Evolutionary conservation across 345 rosid genomes (phyloP), one percentile per base, ranked within the genome.

Genomic region (Sonneratia caseolaris): DNA sequence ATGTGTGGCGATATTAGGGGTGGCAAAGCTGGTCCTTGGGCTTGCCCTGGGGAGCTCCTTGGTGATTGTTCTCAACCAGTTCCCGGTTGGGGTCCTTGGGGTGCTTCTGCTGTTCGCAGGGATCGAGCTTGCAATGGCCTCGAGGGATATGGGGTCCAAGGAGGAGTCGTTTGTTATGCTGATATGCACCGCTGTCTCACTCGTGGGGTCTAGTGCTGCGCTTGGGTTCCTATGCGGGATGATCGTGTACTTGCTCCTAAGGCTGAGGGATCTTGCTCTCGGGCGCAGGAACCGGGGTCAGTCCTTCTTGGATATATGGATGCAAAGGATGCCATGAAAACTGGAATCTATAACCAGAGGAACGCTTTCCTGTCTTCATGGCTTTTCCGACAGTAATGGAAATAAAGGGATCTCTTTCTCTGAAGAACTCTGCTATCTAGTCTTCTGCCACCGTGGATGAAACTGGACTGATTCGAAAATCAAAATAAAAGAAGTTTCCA

Each of bases 121-220:
- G 68, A 74, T 91, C 36, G 98, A 91, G 68, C 83, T 91, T 66
- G 96, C 93, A 21, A 85, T 93, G 89, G 88, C 89, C 70, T 73
- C 86, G 1, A 91, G 88, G 68, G 98, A 93, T 76, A 88, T 91
- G 89, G 87, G 77, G 12, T 74, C 93, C 6, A 89, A 93, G 81
- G 90, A 84, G 78, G 94, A 93, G 72, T 68, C 84, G 0, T 88
- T 91, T 76, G 94, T 91, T 18, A 89, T 91, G 96, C 86, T 91
- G 71, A 73, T 81, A 22, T 88, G 90, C 68, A 74, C 92, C 0
- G 85, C 93, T 0, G 92, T 84, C 51, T 89, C 92, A 22, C 86
- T 91, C 3, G 81, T 84, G 5, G 91, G 92, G 2, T 91, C 97
- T 4, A 80, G 89, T 70, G 92, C 92, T 9, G 96, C 98, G 7